Evolutionary conservation across 2,329 filamentous ascomycete species (phyloP).

Genomic region (Coleophoma cylindrospora): DNA sequence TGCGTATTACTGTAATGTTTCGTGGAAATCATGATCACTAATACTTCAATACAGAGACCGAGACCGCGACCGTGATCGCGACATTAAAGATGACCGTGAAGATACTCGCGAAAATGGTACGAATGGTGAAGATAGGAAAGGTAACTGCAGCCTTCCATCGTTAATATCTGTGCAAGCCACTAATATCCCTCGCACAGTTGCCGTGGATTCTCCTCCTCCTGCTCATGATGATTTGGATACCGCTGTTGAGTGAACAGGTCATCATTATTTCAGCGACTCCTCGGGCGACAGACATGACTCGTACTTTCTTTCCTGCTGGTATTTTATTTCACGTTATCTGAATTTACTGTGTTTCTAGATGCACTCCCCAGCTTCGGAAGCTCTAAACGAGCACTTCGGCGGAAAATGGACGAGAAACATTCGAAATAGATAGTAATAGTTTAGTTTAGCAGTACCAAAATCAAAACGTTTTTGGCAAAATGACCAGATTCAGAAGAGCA

Average conservation of each 20-base stretch:
- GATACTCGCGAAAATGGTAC: constrained; percentile 71
- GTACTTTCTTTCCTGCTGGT: constrained; percentile 18
- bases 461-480: not conserved
- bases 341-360: constrained; percentile 28
- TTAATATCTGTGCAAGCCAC: constrained; percentile 13
- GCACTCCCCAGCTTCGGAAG: constrained; percentile 13
- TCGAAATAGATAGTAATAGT: not conserved
- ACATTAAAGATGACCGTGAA: constrained; percentile 56
- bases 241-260: constrained; percentile 58
- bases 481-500: too few species aligned
- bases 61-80: constrained; percentile 28
- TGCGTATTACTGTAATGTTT: constrained; percentile 25
- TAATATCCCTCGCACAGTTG: constrained; percentile 28
- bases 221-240: constrained; percentile 94
- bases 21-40: not conserved
- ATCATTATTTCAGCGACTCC: constrained; percentile 13
- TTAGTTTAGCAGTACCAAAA: not conserved
- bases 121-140: constrained; percentile 88
- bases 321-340: constrained; percentile 18
- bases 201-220: constrained; percentile 73
- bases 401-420: not conserved
- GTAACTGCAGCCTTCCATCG: constrained; percentile 41
- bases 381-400: not conserved
- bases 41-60: constrained; percentile 15
- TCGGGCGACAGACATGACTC: constrained; percentile 19